Base-by-base conservation (phyloP, 1,284 basidiomycete genomes). In the Ganoderma leucocontextum region DNA sequence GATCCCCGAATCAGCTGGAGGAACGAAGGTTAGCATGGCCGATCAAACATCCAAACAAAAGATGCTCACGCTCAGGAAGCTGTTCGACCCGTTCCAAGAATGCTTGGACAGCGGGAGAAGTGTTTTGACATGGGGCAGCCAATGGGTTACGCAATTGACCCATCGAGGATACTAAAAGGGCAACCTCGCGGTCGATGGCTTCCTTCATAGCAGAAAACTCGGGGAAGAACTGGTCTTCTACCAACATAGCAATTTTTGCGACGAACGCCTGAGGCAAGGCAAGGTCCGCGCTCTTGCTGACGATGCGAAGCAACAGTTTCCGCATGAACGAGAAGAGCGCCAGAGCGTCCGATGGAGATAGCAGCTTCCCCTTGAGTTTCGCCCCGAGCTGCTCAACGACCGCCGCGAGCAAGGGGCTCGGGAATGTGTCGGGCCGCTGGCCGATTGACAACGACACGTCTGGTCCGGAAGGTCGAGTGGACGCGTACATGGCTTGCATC, bases 321-420 rank as follows among this genome's bases (percentile, higher is more conserved):
- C 93, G 84, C 22, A 90, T 70, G 74, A 89, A 96, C 1, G 85
- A 82, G 8, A 87, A 80, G 10, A 95, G 75, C 0, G 89, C 86
- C 2, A 95, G 84, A 1, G 85, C 79, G 75, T 92, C 90, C 0
- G 90, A 88, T 2, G 87, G 80, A 0, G 84, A 79, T 19, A 94
- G 80, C 33, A 87, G 79, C 52, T 83, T 82, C 33, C 84, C 86
- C 12, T 79, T 75, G 12, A 90, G 76, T 76, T 92, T 94, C 6
- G 90, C 89, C 4, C 82, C 77, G 19, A 94, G 79, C 75, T 96
- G 94, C 75, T 97, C 95, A 1, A 94, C 73, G 9, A 95, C 80
- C 0, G 93, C 89, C 82, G 92, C 88, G 5, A 97, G 77, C 7
- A 97, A 82, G 0, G 94, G 93, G 72, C 92, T 95, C 1, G 89